Evolutionary conservation across 2,329 filamentous ascomycete genomes (phyloP).

Genomic region (Magnaporthales sp.): DNA sequence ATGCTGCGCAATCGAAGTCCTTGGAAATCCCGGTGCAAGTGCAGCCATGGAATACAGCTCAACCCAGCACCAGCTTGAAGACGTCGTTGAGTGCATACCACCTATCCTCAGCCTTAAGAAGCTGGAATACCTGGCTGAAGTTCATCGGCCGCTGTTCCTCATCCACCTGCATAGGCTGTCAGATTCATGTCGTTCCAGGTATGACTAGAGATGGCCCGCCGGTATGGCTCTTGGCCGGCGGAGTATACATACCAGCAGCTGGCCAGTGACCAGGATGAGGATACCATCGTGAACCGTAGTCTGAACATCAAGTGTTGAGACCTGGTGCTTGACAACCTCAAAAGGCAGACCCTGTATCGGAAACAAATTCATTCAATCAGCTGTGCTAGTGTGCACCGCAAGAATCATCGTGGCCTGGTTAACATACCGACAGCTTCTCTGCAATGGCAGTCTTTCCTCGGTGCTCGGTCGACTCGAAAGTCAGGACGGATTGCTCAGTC

Average conservation of each 20-base stretch:
- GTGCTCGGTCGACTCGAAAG: slow-evolving; percentile 68
- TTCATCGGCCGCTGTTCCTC: slow-evolving; percentile 80
- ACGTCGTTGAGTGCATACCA: slow-evolving; percentile 89
- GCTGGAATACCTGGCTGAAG: slow-evolving; percentile 86
- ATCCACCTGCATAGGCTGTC: slow-evolving; percentile 55
- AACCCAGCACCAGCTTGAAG: slow-evolving; percentile 79
- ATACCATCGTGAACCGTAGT: slow-evolving; percentile 64
- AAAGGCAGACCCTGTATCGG: slow-evolving; percentile 62
- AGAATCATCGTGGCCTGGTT: not conserved
- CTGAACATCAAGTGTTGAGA: slow-evolving; percentile 75
- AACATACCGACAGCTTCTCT: slow-evolving; percentile 70
- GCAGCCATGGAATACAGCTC: not conserved
- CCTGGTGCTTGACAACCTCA: slow-evolving; percentile 69
- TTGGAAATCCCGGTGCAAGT: not conserved
- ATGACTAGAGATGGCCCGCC: not conserved
- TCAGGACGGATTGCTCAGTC: slow-evolving; percentile 83
- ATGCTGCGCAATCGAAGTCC: not conserved
- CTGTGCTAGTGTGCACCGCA: not conserved
- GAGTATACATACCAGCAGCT: slow-evolving; percentile 60
- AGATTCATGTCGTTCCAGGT: not conserved
- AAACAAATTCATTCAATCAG: not conserved
- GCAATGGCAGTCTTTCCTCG: slow-evolving; percentile 59
- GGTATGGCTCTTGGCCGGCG: not conserved
- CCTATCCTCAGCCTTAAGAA: slow-evolving; percentile 56
- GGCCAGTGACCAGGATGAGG: slow-evolving; percentile 81